phyloP scores from a whole-genome alignment of 352 stramenopile genomes.

The Globisporangium okanoganense region DNA sequence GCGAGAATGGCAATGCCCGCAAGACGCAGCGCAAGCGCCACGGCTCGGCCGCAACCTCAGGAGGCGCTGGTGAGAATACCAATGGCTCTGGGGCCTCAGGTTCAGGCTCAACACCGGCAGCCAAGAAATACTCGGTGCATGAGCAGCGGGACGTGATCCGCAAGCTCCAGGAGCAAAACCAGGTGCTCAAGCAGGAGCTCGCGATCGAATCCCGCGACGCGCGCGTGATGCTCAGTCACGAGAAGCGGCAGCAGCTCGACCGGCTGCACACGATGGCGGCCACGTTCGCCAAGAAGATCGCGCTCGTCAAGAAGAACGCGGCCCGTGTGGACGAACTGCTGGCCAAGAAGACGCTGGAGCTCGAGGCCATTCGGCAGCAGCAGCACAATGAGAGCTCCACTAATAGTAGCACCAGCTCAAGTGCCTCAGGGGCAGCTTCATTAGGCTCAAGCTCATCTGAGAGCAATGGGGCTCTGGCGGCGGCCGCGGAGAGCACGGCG shows the following conservation, averaged over 20 bases:
- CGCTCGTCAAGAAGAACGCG: slow-evolving; percentile 34
- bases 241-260: slow-evolving; percentile 55
- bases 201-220: slow-evolving; percentile 64
- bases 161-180: slow-evolving; percentile 68
- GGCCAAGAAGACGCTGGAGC: slow-evolving; percentile 39
- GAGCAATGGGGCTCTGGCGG: slow-evolving; percentile 3
- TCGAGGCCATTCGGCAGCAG: slow-evolving; percentile 38
- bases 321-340: slow-evolving; percentile 44
- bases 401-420: background rate
- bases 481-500: slow-evolving; percentile 31
- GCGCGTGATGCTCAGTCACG: slow-evolving; percentile 39
- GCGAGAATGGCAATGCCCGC: slow-evolving; percentile 2
- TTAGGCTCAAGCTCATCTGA: slow-evolving; percentile 5
- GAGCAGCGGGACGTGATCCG: slow-evolving; percentile 70
- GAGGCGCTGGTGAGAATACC: slow-evolving; percentile 5
- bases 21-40: slow-evolving; percentile 10
- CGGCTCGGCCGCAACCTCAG: background rate
- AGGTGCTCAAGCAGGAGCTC: slow-evolving; percentile 71
- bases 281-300: slow-evolving; percentile 48
- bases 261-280: slow-evolving; percentile 49
- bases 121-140: slow-evolving; percentile 51
- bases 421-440: slow-evolving; percentile 7
- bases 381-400: slow-evolving; percentile 14
- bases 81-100: background rate
- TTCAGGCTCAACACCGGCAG: too few species aligned